Conservation (phyloP, 805 yeast species). For the Ogataea methanolica region DNA sequence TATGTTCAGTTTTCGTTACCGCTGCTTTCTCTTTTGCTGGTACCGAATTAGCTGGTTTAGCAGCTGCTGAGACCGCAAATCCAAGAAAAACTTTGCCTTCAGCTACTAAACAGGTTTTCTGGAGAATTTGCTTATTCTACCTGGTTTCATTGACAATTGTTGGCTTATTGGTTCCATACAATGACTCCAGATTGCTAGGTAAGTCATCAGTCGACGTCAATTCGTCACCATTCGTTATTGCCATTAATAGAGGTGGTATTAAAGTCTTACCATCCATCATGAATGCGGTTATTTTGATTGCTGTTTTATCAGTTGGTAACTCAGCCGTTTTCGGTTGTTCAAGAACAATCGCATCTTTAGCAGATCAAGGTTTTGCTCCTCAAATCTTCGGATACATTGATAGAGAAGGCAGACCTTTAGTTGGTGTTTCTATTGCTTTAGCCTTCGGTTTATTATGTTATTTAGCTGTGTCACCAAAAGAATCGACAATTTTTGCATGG, state of each 20-base stretch:
- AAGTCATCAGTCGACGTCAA: constrained; percentile 44
- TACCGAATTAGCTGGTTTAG: constrained; percentile 53
- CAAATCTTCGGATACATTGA: constrained; percentile 61
- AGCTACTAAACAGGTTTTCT: constrained; percentile 55
- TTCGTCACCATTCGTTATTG: constrained; percentile 75
- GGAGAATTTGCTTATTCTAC: constrained; percentile 52
- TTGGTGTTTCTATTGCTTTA: constrained; percentile 53
- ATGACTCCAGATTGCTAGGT: constrained; percentile 43
- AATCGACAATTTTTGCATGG: constrained; percentile 63
- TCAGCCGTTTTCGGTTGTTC: constrained; percentile 70
- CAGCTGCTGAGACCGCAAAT: constrained; percentile 56
- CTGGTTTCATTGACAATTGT: constrained; percentile 43
- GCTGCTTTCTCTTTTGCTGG: constrained; percentile 58
- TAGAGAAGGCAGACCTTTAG: constrained; percentile 69
- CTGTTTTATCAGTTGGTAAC: constrained; percentile 72
- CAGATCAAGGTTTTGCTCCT: constrained; percentile 68
- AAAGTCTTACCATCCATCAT: constrained; percentile 62
- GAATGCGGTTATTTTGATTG: constrained; percentile 66
- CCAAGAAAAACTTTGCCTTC: constrained; percentile 51
- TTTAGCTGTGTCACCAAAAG: constrained; percentile 52
- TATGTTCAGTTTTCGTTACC: constrained; percentile 54
- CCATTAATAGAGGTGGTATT: constrained; percentile 57
- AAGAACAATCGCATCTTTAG: constrained; percentile 61
- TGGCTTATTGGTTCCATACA: constrained; percentile 54
- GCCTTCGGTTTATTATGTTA: constrained; percentile 53